Evolutionary conservation across 2,329 filamentous ascomycete genomes (phyloP).

Genomic region (Cladosporium halotolerans): DNA sequence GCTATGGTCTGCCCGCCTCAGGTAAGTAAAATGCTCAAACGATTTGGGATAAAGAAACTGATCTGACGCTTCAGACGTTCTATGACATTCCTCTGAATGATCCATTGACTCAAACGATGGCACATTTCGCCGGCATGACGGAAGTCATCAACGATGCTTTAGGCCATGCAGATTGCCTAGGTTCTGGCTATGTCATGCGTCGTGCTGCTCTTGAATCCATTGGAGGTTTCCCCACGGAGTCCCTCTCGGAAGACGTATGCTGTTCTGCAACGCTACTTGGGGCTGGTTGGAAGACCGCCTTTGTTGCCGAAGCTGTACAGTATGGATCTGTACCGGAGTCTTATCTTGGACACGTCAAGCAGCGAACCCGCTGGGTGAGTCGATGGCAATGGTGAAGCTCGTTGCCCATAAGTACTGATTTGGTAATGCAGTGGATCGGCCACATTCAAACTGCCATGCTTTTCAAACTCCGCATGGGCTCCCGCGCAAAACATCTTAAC

Average conservation of each 20-base stretch:
- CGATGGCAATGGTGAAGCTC: constrained; percentile 20
- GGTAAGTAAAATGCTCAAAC: not conserved
- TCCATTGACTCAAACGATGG: constrained; percentile 52
- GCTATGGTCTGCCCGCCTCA: constrained; percentile 9
- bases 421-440: constrained; percentile 4
- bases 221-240: constrained; percentile 55
- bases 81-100: constrained; percentile 57
- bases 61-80: constrained; percentile 57
- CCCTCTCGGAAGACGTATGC: constrained; percentile 55
- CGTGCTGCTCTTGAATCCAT: constrained; percentile 56
- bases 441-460: constrained; percentile 13
- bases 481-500: constrained; percentile 9
- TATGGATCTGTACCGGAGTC: constrained; percentile 56
- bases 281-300: constrained; percentile 57
- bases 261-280: constrained; percentile 55
- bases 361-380: constrained; percentile 48
- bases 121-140: constrained; percentile 53
- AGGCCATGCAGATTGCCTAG: constrained; percentile 57
- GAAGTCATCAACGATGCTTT: constrained; percentile 42
- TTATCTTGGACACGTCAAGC: constrained; percentile 50
- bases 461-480: constrained; percentile 13
- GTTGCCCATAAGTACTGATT: not conserved
- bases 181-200: constrained; percentile 56
- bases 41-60: constrained; percentile 43
- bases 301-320: constrained; percentile 54